A percentile compares a stretch with the other conserved stretches of the same genome.
These are phyloP conservation scores for Taiozyma sp. DNA, from an alignment of 1,139 yeast genomes.

Conservation along the genomic window DNA sequence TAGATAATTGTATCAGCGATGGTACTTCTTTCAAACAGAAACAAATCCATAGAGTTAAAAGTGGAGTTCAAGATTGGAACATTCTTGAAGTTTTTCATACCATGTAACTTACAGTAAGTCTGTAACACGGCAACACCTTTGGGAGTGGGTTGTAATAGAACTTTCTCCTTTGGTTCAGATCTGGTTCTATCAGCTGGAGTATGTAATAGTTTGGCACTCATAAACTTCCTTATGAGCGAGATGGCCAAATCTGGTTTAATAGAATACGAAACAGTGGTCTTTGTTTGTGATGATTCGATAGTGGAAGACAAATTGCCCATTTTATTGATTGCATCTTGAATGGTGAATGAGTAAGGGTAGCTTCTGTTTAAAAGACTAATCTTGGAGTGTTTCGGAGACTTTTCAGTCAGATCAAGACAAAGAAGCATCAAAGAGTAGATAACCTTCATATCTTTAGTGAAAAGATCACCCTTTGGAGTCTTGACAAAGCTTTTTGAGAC, in stretches of 20 bases:
- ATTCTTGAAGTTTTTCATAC: slow-evolving; percentile 35
- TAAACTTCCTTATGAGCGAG: slow-evolving; percentile 49
- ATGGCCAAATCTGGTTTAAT: slow-evolving; percentile 51
- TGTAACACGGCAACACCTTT: slow-evolving; percentile 77
- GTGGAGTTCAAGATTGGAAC: slow-evolving; percentile 41
- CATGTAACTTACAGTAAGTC: slow-evolving; percentile 53
- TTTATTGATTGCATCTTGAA: slow-evolving; percentile 44
- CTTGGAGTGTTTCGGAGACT: slow-evolving; percentile 21
- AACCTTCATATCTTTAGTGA: slow-evolving; percentile 52
- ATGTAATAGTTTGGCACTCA: slow-evolving; percentile 66
- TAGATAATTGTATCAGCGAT: slow-evolving; percentile 57
- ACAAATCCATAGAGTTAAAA: slow-evolving; percentile 69
- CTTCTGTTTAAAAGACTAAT: slow-evolving; percentile 19
- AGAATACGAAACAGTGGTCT: slow-evolving; percentile 56
- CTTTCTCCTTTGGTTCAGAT: slow-evolving; percentile 36
- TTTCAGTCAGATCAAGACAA: slow-evolving; percentile 39
- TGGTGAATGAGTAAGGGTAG: slow-evolving; percentile 50
- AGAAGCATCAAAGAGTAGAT: slow-evolving; percentile 51
- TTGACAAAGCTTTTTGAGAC: slow-evolving; percentile 39
- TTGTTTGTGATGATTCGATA: slow-evolving; percentile 45
- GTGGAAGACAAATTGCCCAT: slow-evolving; percentile 48
- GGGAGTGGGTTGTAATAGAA: slow-evolving; percentile 78
- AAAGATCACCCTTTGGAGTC: slow-evolving; percentile 48
- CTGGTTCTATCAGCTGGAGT: slow-evolving; percentile 73
- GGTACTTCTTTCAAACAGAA: slow-evolving; percentile 63